phyloP scores from a whole-genome alignment of 1,139 yeast species.

The Meyerozyma sp. region DNA sequence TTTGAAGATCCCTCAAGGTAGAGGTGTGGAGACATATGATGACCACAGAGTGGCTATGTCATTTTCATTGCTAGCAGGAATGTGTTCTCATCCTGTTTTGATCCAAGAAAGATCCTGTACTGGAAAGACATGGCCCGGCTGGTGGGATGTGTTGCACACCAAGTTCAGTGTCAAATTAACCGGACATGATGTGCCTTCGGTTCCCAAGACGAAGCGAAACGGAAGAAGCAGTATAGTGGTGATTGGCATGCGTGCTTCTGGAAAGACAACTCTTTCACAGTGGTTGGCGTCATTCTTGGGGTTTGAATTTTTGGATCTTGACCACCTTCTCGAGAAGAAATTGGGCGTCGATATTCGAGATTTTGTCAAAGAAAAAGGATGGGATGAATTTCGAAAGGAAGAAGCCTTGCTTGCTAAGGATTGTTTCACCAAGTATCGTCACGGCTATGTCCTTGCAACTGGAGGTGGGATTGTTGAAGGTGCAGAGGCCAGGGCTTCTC shows the following conservation, averaged over 20 bases:
- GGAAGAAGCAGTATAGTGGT: conserved; percentile 62
- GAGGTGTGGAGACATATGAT: conserved; percentile 76
- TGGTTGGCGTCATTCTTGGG: conserved; percentile 76
- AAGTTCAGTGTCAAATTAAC: conserved; percentile 58
- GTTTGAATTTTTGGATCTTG: conserved; percentile 73
- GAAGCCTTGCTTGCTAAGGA: conserved; percentile 61
- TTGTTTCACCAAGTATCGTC: conserved; percentile 40
- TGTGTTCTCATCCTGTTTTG: conserved; percentile 51
- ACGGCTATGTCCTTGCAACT: conserved; percentile 74
- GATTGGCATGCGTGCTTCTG: conserved; percentile 98
- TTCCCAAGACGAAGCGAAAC: conserved; percentile 21
- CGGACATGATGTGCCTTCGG: conserved; percentile 50
- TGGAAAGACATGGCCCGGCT: conserved; percentile 99
- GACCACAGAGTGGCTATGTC: conserved; percentile 99
- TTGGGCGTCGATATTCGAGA: conserved; percentile 56
- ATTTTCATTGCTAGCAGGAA: conserved; percentile 75
- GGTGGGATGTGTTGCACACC: conserved; percentile 93
- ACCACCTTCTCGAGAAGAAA: conserved; percentile 58
- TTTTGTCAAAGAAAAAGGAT: conserved; percentile 64
- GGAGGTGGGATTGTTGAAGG: conserved; percentile 97
- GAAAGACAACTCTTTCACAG: conserved; percentile 80
- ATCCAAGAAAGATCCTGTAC: conserved; percentile 88
- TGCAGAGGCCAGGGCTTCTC: conserved; percentile 54
- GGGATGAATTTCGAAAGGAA: conserved; percentile 76
- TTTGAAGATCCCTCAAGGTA: conserved; percentile 44